These are phyloP conservation scores for Mycena venus DNA, from an alignment of 768 basidiomycete genomes.

Conservation along the genomic window DNA sequence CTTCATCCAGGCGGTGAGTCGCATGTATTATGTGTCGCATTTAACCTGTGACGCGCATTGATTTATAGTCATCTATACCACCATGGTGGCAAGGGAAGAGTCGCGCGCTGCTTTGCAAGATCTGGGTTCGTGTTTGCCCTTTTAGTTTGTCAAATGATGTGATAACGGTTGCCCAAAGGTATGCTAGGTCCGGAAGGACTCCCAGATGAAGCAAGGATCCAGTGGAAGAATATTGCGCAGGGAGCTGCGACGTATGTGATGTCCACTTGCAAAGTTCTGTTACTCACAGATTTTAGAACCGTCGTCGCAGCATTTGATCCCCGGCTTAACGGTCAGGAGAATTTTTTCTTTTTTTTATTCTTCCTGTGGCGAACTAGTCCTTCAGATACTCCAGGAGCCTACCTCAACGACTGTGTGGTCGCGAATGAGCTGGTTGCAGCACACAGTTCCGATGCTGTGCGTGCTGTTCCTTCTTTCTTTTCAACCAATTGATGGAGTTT, in stretches of 20 bases:
- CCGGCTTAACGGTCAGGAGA: background rate
- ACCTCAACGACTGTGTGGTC: constrained; percentile 5
- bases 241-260: constrained; percentile 8
- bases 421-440: background rate
- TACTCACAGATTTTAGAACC: background rate
- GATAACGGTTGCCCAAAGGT: background rate
- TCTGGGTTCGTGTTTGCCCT: background rate
- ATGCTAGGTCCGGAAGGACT: background rate
- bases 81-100: background rate
- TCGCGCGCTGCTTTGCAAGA: background rate
- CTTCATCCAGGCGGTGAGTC: background rate
- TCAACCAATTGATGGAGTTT: too few relatives aligned
- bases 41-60: too few relatives aligned
- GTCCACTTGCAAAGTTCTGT: background rate
- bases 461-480: background rate
- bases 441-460: background rate
- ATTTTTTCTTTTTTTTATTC: background rate
- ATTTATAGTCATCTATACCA: background rate
- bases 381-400: background rate
- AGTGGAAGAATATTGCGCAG: background rate
- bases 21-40: too few relatives aligned
- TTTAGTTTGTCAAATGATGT: background rate
- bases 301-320: constrained; percentile 17
- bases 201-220: background rate
- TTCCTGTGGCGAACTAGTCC: too few relatives aligned